These are phyloP conservation scores for Leccinum imitatum DNA, from an alignment of 768 basidiomycete genomes.

Conservation along the genomic window DNA sequence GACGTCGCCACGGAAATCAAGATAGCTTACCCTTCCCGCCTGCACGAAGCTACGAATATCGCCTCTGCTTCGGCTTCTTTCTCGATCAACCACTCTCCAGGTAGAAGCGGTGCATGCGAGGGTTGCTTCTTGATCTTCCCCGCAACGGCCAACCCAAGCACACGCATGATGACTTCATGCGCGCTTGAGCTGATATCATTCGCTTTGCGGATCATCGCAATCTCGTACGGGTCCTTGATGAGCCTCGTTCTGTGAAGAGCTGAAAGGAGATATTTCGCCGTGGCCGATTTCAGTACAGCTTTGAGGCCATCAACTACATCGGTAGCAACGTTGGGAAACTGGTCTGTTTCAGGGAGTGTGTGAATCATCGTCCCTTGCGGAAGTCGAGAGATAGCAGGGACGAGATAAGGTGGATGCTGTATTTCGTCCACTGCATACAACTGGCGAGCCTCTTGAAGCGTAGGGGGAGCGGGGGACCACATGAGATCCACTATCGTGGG, in stretches of 20 bases:
- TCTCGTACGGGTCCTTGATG: slow-evolving; percentile 73
- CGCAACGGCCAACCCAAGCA: slow-evolving; percentile 74
- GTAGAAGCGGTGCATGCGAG: slow-evolving; percentile 49
- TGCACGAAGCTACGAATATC: slow-evolving; percentile 86
- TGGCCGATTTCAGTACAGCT: neutral
- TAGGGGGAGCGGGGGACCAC: slow-evolving; percentile 87
- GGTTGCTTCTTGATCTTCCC: slow-evolving; percentile 49
- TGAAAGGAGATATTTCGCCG: slow-evolving; percentile 54
- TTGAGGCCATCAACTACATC: slow-evolving; percentile 11
- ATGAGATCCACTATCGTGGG: slow-evolving; percentile 71
- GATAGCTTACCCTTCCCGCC: slow-evolving; percentile 73
- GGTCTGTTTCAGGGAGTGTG: slow-evolving; percentile 47
- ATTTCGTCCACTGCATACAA: slow-evolving; percentile 63
- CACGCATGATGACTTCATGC: slow-evolving; percentile 90
- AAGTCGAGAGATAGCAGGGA: slow-evolving; percentile 44
- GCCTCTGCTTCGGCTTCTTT: slow-evolving; percentile 95
- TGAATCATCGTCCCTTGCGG: slow-evolving; percentile 61
- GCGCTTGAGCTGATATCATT: slow-evolving; percentile 87
- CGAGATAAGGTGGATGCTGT: slow-evolving; percentile 47
- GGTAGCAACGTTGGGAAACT: slow-evolving; percentile 19
- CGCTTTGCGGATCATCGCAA: slow-evolving; percentile 72
- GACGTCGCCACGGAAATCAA: neutral
- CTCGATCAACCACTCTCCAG: slow-evolving; percentile 85
- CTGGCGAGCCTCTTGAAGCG: slow-evolving; percentile 52
- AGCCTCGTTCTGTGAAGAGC: slow-evolving; percentile 83